Evolutionary conservation across 2,329 filamentous ascomycete genomes (phyloP), one percentile per base, ranked within the genome.

Genomic region (Sporothrix pseudoabietina): DNA sequence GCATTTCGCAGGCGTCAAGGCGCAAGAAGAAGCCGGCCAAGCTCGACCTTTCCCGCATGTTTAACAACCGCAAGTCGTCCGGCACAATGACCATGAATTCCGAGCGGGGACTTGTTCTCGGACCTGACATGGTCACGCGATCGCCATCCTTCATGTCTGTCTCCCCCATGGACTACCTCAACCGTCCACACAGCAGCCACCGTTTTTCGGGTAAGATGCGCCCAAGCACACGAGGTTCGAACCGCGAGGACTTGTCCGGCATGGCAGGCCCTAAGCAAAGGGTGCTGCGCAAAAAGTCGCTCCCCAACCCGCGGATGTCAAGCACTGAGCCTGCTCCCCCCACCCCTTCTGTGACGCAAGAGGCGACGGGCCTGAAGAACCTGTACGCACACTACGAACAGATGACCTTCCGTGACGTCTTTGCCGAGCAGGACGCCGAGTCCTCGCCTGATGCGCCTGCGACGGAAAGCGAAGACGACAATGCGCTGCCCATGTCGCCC

Each of bases 351-450:
- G 55, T 30, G 73, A 22, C 74, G 52, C 30, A 75, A 74, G 75
- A 76, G 74, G 73, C 71, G 32, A 57, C 12, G 19, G 84, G 83
- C 2, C 78, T 88, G 30, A 82, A 86, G 59, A 84, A 85, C 71
- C 80, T 89, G 3, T 89, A 89, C 77, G 82, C 87, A 72, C 86
- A 89, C 77, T 89, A 89, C 77, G 87, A 89, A 78, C 84, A 87
- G 76, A 85, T 85, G 82, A 85, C 86, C 0, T 85, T 87, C 73
- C 84, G 84, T 16, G 79, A 85, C 54, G 79, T 84, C 2, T 78
- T 82, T 57, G 77, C 77, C 54, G 79, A 74, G 5, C 55, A 66
- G 14, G 54, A 72, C 7, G 59, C 49, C 3, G 65, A 69, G 47
- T 57, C 61, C n/a, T 22, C 44, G 0, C 47, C 44, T 9, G 72